These are phyloP conservation scores for Kwoniella mangroviensis DNA, from an alignment of 768 basidiomycete genomes.

Conservation along the genomic window DNA sequence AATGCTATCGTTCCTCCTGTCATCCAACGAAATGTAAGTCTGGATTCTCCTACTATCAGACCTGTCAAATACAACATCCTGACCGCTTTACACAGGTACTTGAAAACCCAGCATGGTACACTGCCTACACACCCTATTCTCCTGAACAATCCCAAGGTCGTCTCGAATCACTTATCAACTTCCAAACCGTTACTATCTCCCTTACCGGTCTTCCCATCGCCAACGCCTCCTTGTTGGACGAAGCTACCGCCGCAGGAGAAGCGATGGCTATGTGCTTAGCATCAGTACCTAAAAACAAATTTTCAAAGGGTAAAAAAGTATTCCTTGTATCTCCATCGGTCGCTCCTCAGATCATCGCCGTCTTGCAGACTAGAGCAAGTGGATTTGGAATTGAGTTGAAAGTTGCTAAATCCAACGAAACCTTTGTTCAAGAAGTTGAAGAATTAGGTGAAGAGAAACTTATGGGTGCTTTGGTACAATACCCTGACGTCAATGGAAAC, in stretches of 20 bases:
- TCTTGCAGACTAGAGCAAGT: conserved; percentile 85
- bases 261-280: conserved; percentile 94
- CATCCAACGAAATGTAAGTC: conserved; percentile 74
- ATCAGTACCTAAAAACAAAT: conserved; percentile 57
- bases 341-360: conserved; percentile 84
- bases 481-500: conserved; percentile 85
- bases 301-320: conserved; percentile 72
- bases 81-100: conserved; percentile 43
- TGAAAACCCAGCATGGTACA: conserved; percentile 98
- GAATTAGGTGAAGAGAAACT: conserved; percentile 62
- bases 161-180: conserved; percentile 94
- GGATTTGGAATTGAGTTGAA: conserved; percentile 88
- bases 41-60: not conserved
- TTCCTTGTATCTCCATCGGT: conserved; percentile 86
- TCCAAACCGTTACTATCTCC: conserved; percentile 93
- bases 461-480: conserved; percentile 89
- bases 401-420: conserved; percentile 67
- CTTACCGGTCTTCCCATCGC: conserved; percentile 93
- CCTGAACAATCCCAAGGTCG: conserved; percentile 99
- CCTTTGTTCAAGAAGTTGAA: conserved; percentile 64
- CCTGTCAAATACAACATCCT: not conserved
- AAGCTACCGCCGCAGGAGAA: conserved; percentile 92
- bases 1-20: conserved; percentile 93
- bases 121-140: conserved; percentile 93
- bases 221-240: conserved; percentile 92